phyloP scores from a whole-genome alignment of 139 green algal genomes.

The Marvania coccoides region DNA sequence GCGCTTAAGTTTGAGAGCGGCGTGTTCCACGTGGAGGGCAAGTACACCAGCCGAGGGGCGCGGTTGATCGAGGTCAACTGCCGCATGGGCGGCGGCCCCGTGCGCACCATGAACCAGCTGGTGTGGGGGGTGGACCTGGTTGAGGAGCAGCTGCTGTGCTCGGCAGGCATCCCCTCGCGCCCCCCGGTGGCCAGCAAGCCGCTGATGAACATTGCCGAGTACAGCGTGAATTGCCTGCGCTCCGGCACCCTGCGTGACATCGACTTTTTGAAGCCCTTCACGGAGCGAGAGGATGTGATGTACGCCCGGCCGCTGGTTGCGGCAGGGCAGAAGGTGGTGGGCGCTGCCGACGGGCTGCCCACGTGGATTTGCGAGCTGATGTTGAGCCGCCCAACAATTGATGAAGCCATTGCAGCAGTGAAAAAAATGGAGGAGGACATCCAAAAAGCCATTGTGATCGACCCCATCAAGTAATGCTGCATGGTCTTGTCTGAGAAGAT shows the following conservation, averaged over 20 bases:
- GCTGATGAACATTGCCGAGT: slow-evolving; percentile 70
- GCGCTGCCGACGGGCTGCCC: slow-evolving; percentile 72
- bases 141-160: slow-evolving; percentile 53
- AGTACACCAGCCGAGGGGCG: slow-evolving; percentile 70
- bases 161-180: slow-evolving; percentile 69
- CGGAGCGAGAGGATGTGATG: slow-evolving; percentile 52
- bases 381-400: slow-evolving; percentile 42
- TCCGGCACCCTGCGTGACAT: slow-evolving; percentile 41
- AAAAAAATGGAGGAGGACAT: slow-evolving; percentile 32
- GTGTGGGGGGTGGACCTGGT: slow-evolving; percentile 66
- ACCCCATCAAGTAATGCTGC: neutral
- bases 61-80: slow-evolving; percentile 86
- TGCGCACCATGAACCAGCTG: slow-evolving; percentile 52
- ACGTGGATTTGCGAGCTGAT: slow-evolving; percentile 78
- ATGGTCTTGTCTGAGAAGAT: neutral
- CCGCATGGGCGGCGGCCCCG: slow-evolving; percentile 84
- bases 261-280: slow-evolving; percentile 53
- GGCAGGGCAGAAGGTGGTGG: slow-evolving; percentile 36
- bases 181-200: slow-evolving; percentile 55
- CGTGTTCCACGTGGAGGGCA: slow-evolving; percentile 88
- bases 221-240: slow-evolving; percentile 67
- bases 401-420: slow-evolving; percentile 56
- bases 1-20: slow-evolving; percentile 34
- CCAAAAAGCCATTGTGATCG: slow-evolving; percentile 28
- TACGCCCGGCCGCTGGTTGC: slow-evolving; percentile 66